Evolutionary conservation across 768 basidiomycete genomes (phyloP).

Genomic region (Pholiota molesta): DNA sequence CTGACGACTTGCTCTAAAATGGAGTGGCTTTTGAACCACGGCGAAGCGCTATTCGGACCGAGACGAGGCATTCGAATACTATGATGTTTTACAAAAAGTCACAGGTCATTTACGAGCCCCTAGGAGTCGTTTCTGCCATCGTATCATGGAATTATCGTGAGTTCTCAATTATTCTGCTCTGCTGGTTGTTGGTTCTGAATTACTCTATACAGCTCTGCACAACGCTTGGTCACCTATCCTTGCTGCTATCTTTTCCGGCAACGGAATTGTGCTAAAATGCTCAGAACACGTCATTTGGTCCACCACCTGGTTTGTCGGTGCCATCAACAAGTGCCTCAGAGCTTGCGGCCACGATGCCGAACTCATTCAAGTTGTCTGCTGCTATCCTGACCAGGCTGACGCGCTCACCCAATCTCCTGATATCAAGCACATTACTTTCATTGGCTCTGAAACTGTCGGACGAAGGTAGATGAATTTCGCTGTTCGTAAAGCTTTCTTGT

Average conservation of each 20-base stretch:
- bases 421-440: conserved; percentile 95
- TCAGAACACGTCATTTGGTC: conserved; percentile 95
- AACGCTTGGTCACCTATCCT: conserved; percentile 95
- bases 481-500: background rate
- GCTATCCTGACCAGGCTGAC: conserved; percentile 86
- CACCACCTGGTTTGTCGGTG: conserved; percentile 78
- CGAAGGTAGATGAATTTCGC: conserved; percentile 50
- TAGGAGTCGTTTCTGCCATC: conserved; percentile 90
- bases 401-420: conserved; percentile 75
- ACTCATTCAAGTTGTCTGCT: conserved; percentile 90
- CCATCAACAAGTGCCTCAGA: conserved; percentile 73
- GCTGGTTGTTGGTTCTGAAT: background rate
- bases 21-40: conserved; percentile 88
- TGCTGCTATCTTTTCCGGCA: conserved; percentile 89
- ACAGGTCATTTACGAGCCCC: conserved; percentile 84
- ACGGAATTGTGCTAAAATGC: conserved; percentile 88
- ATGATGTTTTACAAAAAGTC: conserved; percentile 79
- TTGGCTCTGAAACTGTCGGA: conserved; percentile 80
- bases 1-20: conserved; percentile 94
- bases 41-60: conserved; percentile 77
- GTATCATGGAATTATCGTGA: conserved; percentile 96
- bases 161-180: conserved; percentile 16
- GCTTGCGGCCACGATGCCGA: conserved; percentile 84
- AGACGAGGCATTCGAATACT: conserved; percentile 66
- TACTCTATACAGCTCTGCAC: conserved; percentile 69